Conservation (phyloP, 2,329 filamentous ascomycete genomes). For the Colletotrichum zoysiae region DNA sequence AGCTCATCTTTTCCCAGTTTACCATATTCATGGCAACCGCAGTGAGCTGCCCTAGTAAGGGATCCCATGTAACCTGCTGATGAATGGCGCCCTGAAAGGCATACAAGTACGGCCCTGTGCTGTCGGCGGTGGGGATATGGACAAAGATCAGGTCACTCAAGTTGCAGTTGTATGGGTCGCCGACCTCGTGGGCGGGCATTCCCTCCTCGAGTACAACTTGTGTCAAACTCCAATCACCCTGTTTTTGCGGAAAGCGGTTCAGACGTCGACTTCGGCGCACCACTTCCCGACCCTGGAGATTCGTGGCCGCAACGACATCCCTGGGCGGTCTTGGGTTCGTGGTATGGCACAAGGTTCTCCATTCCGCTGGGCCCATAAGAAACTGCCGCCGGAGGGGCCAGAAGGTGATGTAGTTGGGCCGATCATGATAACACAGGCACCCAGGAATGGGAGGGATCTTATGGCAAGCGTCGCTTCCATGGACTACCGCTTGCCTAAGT, state of each 20-base stretch:
- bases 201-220: background rate
- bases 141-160: constrained; percentile 22
- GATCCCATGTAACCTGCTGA: constrained; percentile 4
- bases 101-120: background rate
- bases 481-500: constrained; percentile 13
- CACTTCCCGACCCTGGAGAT: background rate
- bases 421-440: background rate
- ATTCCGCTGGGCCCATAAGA: background rate
- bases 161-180: constrained; percentile 19
- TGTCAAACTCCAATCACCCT: constrained; percentile 19
- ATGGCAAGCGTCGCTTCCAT: background rate
- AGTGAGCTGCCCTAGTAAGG: constrained; percentile 4
- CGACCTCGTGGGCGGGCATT: constrained; percentile 1
- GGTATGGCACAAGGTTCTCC: background rate
- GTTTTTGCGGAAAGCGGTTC: constrained; percentile 10
- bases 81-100: too few species aligned
- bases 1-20: constrained; percentile 12
- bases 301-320: background rate
- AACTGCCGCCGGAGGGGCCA: constrained; percentile 12
- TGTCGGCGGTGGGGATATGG: background rate
- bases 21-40: constrained; percentile 2
- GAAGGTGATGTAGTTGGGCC: constrained; percentile 28
- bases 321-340: background rate
- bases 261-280: background rate
- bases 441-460: background rate